phyloP scores from a whole-genome alignment of 768 basidiomycete genomes.

The Chalciporus sphaerocephalus region DNA sequence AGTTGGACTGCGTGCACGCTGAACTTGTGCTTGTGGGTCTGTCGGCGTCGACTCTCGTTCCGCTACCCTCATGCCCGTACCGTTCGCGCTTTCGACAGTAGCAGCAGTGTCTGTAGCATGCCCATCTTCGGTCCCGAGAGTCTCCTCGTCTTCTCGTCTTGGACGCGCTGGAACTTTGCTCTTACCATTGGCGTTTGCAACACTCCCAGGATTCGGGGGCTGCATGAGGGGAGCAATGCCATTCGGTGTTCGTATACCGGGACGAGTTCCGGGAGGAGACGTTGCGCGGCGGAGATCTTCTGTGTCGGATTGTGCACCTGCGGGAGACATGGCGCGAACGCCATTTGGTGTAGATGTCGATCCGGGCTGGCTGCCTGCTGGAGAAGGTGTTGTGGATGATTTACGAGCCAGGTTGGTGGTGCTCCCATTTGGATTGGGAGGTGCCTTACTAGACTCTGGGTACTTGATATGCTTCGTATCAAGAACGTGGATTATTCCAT shows the following conservation, averaged over 20 bases:
- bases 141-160: constrained; percentile 38
- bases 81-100: constrained; percentile 35
- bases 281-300: constrained; percentile 64
- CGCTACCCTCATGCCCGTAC: constrained; percentile 28
- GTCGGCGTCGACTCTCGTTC: constrained; percentile 55
- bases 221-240: constrained; percentile 14
- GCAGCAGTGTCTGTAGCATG: constrained; percentile 44
- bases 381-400: constrained; percentile 40
- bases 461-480: constrained; percentile 98
- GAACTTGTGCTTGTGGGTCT: constrained; percentile 32
- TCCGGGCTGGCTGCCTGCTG: constrained; percentile 26
- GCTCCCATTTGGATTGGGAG: constrained; percentile 31
- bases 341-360: constrained; percentile 29
- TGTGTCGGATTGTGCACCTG: constrained; percentile 40
- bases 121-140: constrained; percentile 46
- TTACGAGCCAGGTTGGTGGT: constrained; percentile 41
- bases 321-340: constrained; percentile 65
- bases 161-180: constrained; percentile 52
- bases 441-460: constrained; percentile 56
- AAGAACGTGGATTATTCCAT: constrained; percentile 78
- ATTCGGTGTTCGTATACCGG: constrained; percentile 35
- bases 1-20: constrained; percentile 57
- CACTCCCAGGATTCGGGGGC: constrained; percentile 9
- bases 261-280: constrained; percentile 54
- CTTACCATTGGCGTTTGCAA: constrained; percentile 37